Percentiles rank a stretch among this genome's conserved stretches.
Evolutionary conservation across 108 stramenopile species (phyloP).

Genomic region (Epipyxis sp.): DNA sequence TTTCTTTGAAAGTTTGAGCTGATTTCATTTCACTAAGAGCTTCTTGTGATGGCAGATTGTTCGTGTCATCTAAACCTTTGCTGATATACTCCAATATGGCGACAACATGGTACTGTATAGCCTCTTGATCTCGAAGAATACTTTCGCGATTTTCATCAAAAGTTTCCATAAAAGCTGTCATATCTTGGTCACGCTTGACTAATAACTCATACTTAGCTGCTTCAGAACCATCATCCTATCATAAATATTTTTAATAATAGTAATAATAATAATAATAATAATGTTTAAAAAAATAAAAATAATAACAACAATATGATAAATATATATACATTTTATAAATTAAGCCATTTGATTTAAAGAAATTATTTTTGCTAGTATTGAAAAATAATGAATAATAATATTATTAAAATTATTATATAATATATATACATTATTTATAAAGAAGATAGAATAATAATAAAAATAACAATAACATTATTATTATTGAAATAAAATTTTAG

Average conservation of each 20-base stretch:
- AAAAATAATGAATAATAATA: too few species aligned
- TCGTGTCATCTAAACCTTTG: constrained; percentile 46
- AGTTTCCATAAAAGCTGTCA: constrained; percentile 58
- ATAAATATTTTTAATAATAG: background rate
- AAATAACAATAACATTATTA: too few species aligned
- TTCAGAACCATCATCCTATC: background rate
- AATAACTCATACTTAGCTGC: constrained; percentile 53
- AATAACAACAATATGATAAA: too few species aligned
- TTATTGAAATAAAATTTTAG: too few species aligned
- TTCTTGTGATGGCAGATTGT: constrained; percentile 48
- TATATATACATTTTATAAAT: too few species aligned
- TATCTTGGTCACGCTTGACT: constrained; percentile 56
- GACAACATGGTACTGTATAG: constrained; percentile 50
- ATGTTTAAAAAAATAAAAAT: too few species aligned
- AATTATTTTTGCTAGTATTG: too few species aligned
- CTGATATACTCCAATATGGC: constrained; percentile 64
- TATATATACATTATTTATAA: too few species aligned
- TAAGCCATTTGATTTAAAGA: too few species aligned
- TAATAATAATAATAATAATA: too few species aligned
- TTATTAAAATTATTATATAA: too few species aligned
- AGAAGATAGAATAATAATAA: too few species aligned
- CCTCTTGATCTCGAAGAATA: constrained; percentile 45
- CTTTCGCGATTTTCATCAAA: constrained; percentile 43
- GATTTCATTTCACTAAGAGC: constrained; percentile 29
- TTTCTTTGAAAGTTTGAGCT: constrained; percentile 43